phyloP scores from a whole-genome alignment of 768 basidiomycete species.

The Psilocybe azurescens region DNA sequence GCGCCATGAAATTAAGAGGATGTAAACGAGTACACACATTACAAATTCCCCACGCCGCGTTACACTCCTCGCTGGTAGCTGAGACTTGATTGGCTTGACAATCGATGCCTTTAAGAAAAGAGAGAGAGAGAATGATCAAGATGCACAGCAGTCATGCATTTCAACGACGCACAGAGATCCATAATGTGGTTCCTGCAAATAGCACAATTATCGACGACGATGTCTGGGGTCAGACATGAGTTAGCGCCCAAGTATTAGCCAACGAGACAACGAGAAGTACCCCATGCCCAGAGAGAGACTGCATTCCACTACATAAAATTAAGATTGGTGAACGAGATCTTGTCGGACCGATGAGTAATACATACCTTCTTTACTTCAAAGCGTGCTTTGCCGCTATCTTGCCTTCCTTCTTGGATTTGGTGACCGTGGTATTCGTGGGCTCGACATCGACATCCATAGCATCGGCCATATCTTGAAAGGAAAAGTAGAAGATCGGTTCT shows the following conservation, averaged over 20 bases:
- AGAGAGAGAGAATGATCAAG: not conserved
- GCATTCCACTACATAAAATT: conserved; percentile 86
- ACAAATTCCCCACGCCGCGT: conserved; percentile 99
- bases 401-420: conserved; percentile 53
- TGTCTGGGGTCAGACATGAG: conserved; percentile 59
- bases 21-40: conserved; percentile 62
- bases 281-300: conserved; percentile 98
- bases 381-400: conserved; percentile 71
- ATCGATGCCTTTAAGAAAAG: conserved; percentile 81
- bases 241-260: conserved; percentile 18
- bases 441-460: conserved; percentile 66
- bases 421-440: conserved; percentile 27
- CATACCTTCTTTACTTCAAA: conserved; percentile 99
- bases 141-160: not conserved
- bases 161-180: conserved; percentile 87
- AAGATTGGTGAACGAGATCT: not conserved
- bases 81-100: conserved; percentile 99
- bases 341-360: not conserved
- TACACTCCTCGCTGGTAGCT: conserved; percentile 95
- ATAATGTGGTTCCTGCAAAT: conserved; percentile 99
- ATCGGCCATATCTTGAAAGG: conserved; percentile 46
- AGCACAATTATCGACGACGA: conserved; percentile 98
- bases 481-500: not conserved
- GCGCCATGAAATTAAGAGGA: not conserved
- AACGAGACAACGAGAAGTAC: conserved; percentile 41